A percentile compares a stretch with the other conserved stretches of the same genome.
Evolutionary conservation across 2,329 filamentous ascomycete genomes (phyloP).

Genomic region (Colletotrichum sp.): DNA sequence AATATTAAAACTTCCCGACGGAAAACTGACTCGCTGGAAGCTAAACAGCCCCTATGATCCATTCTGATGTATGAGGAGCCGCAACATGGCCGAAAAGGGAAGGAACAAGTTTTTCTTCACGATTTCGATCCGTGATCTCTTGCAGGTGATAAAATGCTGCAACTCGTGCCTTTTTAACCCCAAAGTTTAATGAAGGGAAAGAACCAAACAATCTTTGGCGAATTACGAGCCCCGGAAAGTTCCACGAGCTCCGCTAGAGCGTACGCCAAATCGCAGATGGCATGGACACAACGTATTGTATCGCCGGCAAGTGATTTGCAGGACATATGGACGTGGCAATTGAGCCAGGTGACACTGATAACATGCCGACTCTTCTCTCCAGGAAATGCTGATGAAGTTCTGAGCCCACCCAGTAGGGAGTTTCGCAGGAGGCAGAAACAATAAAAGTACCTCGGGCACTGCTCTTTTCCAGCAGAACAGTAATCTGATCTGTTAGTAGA

Average conservation of each 20-base stretch:
- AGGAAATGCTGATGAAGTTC: no score
- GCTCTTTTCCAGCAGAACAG: no score
- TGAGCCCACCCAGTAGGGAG: no score
- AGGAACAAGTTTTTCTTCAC: neutral
- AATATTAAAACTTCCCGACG: neutral
- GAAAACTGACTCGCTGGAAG: neutral
- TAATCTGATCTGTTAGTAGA: no score
- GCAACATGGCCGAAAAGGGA: neutral
- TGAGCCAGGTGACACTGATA: no score
- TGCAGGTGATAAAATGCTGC: neutral
- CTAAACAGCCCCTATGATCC: fast-evolving
- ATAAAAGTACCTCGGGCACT: no score
- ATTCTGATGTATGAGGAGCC: fast-evolving
- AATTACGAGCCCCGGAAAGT: neutral
- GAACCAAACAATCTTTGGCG: fast-evolving
- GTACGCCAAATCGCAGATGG: fast-evolving
- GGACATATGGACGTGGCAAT: fast-evolving
- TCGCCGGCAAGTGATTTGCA: neutral
- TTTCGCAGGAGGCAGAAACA: no score
- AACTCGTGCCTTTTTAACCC: fast-evolving
- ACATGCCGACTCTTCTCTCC: no score
- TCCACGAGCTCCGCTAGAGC: neutral
- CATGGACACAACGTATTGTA: neutral
- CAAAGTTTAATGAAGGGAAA: fast-evolving
- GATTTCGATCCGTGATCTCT: neutral